These are phyloP conservation scores for Cercospora canescens DNA, from an alignment of 2,329 filamentous ascomycete species.

Conservation along the genomic window DNA sequence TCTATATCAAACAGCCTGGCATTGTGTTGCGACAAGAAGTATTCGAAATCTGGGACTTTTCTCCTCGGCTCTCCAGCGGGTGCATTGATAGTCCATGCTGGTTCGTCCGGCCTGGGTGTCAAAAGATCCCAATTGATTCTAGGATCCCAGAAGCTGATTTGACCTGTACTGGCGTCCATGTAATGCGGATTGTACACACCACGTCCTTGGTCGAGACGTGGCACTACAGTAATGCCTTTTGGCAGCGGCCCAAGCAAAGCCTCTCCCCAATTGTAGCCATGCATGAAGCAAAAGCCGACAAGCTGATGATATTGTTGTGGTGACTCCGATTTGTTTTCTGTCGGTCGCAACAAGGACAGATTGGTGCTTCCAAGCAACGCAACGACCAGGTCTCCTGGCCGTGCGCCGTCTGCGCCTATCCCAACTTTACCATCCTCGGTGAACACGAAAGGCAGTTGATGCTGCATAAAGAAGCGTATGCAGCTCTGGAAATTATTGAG, in stretches of 20 bases:
- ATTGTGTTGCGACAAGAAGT: neutral
- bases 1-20: conserved; percentile 4
- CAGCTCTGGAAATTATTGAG: neutral
- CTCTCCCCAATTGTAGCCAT: conserved; percentile 15
- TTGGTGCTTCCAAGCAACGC: conserved; percentile 9
- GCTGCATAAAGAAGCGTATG: conserved; percentile 5
- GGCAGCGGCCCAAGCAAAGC: conserved; percentile 14
- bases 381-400: conserved; percentile 2
- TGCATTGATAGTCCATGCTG: conserved; percentile 4
- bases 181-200: neutral
- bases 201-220: neutral
- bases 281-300: conserved; percentile 11
- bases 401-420: neutral
- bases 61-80: conserved; percentile 7
- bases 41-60: conserved; percentile 7
- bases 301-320: conserved; percentile 1
- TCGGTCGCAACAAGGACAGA: neutral
- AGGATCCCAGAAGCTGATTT: conserved; percentile 12
- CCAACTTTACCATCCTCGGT: conserved; percentile 6
- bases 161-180: neutral
- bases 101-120: neutral
- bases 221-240: neutral
- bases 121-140: conserved; percentile 12
- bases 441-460: conserved; percentile 7
- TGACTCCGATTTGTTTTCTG: neutral